A percentile compares a stretch with the other conserved stretches of the same genome.
Conservation (phyloP, 2,329 filamentous ascomycete genomes). For the Penicillium sp. region DNA sequence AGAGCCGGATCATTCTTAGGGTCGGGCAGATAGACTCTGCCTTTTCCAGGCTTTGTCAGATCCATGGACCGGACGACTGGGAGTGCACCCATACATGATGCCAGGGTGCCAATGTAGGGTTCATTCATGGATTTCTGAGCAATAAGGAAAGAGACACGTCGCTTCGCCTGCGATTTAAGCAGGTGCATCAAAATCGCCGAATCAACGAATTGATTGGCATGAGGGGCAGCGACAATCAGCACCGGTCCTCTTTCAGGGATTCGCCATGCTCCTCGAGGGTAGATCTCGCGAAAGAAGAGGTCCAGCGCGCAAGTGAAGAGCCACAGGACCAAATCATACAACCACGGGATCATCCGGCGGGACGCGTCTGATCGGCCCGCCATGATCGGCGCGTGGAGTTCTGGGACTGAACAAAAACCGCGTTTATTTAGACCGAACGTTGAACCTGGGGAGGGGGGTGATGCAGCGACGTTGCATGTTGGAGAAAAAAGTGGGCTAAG, state of each 20-base stretch:
- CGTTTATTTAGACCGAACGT: neutral
- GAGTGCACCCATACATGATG: constrained; percentile 78
- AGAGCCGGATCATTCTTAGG: constrained; percentile 77
- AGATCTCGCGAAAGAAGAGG: constrained; percentile 94
- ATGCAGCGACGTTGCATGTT: neutral
- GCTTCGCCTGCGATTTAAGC: constrained; percentile 78
- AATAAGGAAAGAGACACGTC: constrained; percentile 85
- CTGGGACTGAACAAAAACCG: neutral
- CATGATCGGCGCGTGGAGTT: constrained; percentile 19
- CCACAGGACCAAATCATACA: constrained; percentile 50
- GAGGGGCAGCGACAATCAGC: constrained; percentile 90
- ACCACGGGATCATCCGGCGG: constrained; percentile 41
- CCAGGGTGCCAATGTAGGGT: constrained; percentile 80
- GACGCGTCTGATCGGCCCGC: constrained; percentile 13
- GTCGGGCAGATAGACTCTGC: constrained; percentile 81
- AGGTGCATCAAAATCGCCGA: constrained; percentile 87
- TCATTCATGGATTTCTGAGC: constrained; percentile 91
- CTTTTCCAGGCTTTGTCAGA: constrained; percentile 72
- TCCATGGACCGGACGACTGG: constrained; percentile 89
- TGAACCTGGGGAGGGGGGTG: neutral
- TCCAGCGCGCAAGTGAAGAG: constrained; percentile 68
- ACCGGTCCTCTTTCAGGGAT: constrained; percentile 81
- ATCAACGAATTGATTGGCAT: constrained; percentile 97
- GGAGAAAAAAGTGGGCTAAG: neutral
- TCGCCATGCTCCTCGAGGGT: constrained; percentile 88